Conservation (phyloP, 2,329 filamentous ascomycete genomes). For the Zymoseptoria pseudotritici region DNA sequence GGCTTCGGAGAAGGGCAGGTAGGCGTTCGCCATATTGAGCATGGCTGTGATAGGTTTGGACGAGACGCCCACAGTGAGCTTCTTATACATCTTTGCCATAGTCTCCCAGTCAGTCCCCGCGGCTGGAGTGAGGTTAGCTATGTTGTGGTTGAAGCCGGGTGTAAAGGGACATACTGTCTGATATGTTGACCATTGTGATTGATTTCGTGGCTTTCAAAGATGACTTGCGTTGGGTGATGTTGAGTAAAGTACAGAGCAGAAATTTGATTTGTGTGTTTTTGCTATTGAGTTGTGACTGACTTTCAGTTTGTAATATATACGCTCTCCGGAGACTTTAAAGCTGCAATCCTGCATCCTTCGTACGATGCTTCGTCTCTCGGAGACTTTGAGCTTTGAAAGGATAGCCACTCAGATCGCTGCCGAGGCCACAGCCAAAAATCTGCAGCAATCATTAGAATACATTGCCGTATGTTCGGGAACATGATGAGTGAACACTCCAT, state of each 20-base stretch:
- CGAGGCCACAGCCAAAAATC: not conserved
- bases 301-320: not conserved
- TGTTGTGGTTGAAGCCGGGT: not conserved
- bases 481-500: not conserved
- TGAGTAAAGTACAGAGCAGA: not conserved
- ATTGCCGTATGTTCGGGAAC: not conserved
- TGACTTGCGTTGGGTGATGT: not conserved
- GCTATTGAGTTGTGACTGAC: not conserved
- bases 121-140: constrained; percentile 1
- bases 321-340: not conserved
- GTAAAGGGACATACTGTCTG: not conserved
- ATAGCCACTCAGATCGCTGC: not conserved
- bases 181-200: not conserved
- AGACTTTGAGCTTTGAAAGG: not conserved
- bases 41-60: constrained; percentile 16
- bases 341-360: not conserved
- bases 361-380: not conserved
- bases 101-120: constrained; percentile 20
- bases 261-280: not conserved
- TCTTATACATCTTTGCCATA: constrained; percentile 18
- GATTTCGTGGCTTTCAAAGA: not conserved
- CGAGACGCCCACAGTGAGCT: constrained; percentile 12
- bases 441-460: not conserved
- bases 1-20: constrained; percentile 22
- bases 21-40: constrained; percentile 20